Evolutionary conservation across 805 yeast genomes (phyloP), one percentile per base, ranked within the genome.

Genomic region (Candida maltosa): DNA sequence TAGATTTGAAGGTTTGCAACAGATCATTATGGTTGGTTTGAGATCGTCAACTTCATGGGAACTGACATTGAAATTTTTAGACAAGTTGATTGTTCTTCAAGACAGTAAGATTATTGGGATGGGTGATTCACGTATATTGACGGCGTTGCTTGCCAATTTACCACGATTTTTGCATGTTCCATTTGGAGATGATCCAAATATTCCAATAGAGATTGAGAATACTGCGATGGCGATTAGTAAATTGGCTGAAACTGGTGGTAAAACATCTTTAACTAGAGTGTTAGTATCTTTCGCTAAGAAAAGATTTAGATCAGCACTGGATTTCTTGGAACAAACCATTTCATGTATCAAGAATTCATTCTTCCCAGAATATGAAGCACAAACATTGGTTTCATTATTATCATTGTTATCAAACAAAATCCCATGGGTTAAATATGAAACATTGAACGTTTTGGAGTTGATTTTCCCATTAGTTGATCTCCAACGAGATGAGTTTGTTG

Each of bases 251-350:
- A 60, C 59, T 2, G 70, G 73, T 21, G 70, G 73, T 1, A 75
- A 79, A 43, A 67, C 76, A 0, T 73, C 79, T 2, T 58, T 93
- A 26, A 67, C 93, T 0, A 69, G 93, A 37, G 78, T 93, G 25
- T 62, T 93, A 37, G 75, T 78, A 22, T 87, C 97, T 0, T 70
- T 87, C 30, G 73, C 87, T 2, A 86, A 83, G 51, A 75, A 76
- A 38, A 72, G 88, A 45, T 91, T 94, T 59, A 70, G 98, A 49
- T 81, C 91, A n/a, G 87, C 87, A 54, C 80, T 82, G 41, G 98
- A 93, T 52, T 91, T 94, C 46, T 60, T 89, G 46, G 76, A 80
- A 27, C 97, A 93, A 58, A 74, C 86, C 3, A 78, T 87, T 1
- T 73, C 80, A 29, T 79, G 83, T 19, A 73, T 91, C n/a, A 72